Percentiles rank a stretch among this genome's conserved stretches.
Evolutionary conservation across 345 rosid species (phyloP).

Genomic region (Geranium rotundifolium): DNA sequence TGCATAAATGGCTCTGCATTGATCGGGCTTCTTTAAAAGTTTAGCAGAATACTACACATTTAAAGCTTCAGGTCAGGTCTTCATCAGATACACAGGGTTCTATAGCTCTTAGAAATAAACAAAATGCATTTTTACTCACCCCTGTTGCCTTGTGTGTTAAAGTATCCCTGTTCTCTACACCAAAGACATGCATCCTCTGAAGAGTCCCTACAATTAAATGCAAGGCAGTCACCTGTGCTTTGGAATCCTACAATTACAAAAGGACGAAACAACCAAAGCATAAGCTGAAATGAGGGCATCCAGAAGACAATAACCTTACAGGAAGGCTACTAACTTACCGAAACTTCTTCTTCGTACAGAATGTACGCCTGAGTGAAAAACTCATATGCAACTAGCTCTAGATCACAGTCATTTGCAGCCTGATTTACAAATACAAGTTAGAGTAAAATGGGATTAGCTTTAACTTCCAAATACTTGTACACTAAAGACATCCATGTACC

Average conservation of each 20-base stretch:
- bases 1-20: slow-evolving; percentile 91
- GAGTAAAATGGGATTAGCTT: neutral
- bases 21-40: slow-evolving; percentile 97
- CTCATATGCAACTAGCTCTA: slow-evolving; percentile 95
- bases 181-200: slow-evolving; percentile 96
- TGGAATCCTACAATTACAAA: slow-evolving; percentile 58
- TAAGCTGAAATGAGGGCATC: neutral
- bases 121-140: slow-evolving; percentile 36
- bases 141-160: slow-evolving; percentile 92
- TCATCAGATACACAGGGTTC: slow-evolving; percentile 5
- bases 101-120: slow-evolving; percentile 3
- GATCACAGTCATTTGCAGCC: slow-evolving; percentile 95
- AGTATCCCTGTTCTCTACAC: slow-evolving; percentile 96
- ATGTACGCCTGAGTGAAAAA: slow-evolving; percentile 99
- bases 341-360: slow-evolving; percentile 91
- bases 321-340: slow-evolving; percentile 45
- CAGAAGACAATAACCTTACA: neutral
- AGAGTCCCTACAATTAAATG: slow-evolving; percentile 90
- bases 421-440: slow-evolving; percentile 19
- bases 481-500: slow-evolving; percentile 30
- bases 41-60: slow-evolving; percentile 86
- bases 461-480: slow-evolving; percentile 5
- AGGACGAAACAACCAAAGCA: slow-evolving; percentile 10
- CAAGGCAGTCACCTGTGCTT: slow-evolving; percentile 86
- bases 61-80: slow-evolving; percentile 11